phyloP scores from a whole-genome alignment of 2,329 filamentous ascomycete genomes.

The Scedosporium apiospermum region DNA sequence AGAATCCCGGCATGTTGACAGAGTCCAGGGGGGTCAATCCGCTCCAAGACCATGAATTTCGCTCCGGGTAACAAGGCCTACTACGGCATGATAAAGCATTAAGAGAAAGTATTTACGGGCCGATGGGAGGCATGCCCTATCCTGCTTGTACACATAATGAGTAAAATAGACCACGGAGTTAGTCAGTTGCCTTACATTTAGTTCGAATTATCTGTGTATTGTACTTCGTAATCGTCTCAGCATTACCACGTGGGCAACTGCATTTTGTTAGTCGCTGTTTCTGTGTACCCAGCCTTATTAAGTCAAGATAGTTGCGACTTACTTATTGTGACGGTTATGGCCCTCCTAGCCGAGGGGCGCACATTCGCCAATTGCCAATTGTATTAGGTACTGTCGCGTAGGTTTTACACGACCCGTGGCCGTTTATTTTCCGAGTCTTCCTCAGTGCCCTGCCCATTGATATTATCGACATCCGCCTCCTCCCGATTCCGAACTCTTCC shows the following conservation, averaged over 20 bases:
- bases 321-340: too few species aligned
- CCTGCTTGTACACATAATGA: neutral
- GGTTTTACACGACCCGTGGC: conserved; percentile 30
- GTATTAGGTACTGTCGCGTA: too few species aligned
- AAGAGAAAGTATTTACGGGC: neutral
- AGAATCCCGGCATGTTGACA: too few species aligned
- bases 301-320: too few species aligned
- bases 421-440: conserved; percentile 37
- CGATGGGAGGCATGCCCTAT: neutral
- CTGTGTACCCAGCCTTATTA: too few species aligned
- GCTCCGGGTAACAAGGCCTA: neutral
- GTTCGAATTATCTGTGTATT: neutral
- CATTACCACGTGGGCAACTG: too few species aligned
- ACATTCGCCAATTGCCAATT: too few species aligned
- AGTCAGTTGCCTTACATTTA: neutral
- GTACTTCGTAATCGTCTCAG: neutral
- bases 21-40: too few species aligned
- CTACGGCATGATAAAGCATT: neutral
- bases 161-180: neutral
- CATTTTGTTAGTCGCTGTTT: too few species aligned
- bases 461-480: conserved; percentile 43
- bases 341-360: too few species aligned
- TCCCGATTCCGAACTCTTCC: conserved; percentile 45
- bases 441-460: conserved; percentile 28
- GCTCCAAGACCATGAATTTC: too few species aligned